A percentile compares a stretch with the other conserved stretches of the same genome.
Conservation (phyloP, 23 red algal genomes). For the Gracilaria gracilis region DNA sequence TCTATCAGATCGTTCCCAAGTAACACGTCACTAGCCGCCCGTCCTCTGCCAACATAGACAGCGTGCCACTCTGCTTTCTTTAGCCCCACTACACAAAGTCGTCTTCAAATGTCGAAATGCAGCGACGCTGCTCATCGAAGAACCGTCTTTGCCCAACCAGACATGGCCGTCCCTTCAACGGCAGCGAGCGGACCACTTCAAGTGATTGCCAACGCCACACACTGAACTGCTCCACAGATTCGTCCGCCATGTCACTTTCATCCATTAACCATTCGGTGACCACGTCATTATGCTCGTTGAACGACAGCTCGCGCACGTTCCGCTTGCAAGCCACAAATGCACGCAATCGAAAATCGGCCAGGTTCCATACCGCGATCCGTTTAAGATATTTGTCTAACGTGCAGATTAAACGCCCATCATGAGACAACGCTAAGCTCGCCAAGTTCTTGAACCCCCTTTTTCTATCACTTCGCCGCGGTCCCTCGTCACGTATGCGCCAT, state of each 20-base stretch:
- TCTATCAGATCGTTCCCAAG: too few species aligned
- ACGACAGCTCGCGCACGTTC: not conserved
- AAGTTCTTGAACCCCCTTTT: too few species aligned
- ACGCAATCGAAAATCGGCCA: not conserved
- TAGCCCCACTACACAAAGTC: not conserved
- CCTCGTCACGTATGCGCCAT: not conserved
- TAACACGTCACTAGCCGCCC: slow-evolving; percentile 6
- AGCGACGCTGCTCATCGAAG: not conserved
- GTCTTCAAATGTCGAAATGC: not conserved
- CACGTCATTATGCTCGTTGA: not conserved
- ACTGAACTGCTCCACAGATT: not conserved
- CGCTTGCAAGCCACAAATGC: too few species aligned
- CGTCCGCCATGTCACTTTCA: not conserved
- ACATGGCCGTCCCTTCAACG: not conserved
- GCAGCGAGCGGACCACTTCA: not conserved
- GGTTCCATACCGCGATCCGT: not conserved
- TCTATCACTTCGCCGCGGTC: too few species aligned
- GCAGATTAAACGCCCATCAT: not conserved
- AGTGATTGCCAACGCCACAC: not conserved
- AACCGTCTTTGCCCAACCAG: not conserved
- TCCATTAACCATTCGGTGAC: not conserved
- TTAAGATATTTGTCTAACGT: not conserved
- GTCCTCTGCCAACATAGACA: not conserved
- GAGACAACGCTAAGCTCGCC: not conserved
- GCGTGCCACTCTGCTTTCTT: not conserved